Conservation (phyloP, 1,284 basidiomycete genomes). For the Trichosporon asahii region DNA sequence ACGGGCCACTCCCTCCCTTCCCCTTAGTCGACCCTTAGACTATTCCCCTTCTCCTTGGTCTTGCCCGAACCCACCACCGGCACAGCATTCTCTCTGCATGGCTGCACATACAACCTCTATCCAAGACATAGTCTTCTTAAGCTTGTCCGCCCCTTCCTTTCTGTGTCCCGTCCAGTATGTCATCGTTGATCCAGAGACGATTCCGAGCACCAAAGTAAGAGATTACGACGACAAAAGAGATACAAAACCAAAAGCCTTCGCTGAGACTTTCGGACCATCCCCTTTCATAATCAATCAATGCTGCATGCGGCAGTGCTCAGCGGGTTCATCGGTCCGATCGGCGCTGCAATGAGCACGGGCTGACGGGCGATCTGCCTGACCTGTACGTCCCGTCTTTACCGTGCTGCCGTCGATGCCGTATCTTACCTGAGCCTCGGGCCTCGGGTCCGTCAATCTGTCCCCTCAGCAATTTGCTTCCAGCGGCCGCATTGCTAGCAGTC, state of each 20-base stretch:
- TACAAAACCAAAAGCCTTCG: background rate
- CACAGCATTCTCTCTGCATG: background rate
- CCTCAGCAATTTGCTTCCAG: background rate
- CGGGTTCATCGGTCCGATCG: background rate
- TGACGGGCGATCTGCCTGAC: too few species aligned
- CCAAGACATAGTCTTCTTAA: background rate
- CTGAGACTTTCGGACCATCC: background rate
- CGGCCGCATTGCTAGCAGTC: too few species aligned
- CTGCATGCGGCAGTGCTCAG: background rate
- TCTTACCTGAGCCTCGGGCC: background rate
- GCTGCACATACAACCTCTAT: background rate
- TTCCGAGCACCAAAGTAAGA: too few species aligned
- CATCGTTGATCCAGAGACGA: too few species aligned
- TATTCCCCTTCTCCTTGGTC: background rate
- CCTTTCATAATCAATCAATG: background rate
- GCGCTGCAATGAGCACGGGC: too few species aligned
- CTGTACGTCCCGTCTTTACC: too few species aligned
- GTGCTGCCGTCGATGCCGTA: background rate
- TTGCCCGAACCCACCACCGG: background rate
- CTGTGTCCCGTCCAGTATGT: background rate
- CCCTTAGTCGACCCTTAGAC: background rate
- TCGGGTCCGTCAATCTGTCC: too few species aligned
- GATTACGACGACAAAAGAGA: background rate
- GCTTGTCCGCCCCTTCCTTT: background rate
- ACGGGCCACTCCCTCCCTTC: background rate